Conservation (phyloP, 805 yeast genomes). For the Brettanomyces custersianus region DNA sequence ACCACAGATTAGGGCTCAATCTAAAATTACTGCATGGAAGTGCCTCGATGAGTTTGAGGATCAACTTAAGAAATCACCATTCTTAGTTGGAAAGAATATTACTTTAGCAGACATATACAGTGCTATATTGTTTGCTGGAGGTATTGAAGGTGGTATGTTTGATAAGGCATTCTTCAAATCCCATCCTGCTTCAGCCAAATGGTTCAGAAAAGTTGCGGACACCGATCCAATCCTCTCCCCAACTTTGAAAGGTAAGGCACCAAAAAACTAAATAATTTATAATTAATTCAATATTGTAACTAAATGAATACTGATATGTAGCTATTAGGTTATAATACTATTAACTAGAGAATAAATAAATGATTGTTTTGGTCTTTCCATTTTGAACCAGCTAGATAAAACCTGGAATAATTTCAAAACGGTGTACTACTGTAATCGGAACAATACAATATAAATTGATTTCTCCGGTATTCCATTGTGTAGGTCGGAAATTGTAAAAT, state of each 20-base stretch:
- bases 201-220: slow-evolving; percentile 33
- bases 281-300: too few relatives aligned
- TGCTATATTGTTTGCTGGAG: slow-evolving; percentile 27
- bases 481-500: too few relatives aligned
- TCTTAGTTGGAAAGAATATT: slow-evolving; percentile 25
- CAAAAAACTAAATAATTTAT: slow-evolving; percentile 7
- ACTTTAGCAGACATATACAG: slow-evolving; percentile 27
- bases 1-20: slow-evolving; percentile 13
- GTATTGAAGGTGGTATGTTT: slow-evolving; percentile 31
- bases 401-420: too few relatives aligned
- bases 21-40: slow-evolving; percentile 5
- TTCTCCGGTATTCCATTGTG: too few relatives aligned
- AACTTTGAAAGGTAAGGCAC: slow-evolving; percentile 11
- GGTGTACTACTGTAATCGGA: too few relatives aligned
- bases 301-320: too few relatives aligned
- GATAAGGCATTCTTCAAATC: slow-evolving; percentile 36
- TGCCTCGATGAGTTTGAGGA: slow-evolving; percentile 18
- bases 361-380: too few relatives aligned
- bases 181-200: slow-evolving; percentile 36
- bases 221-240: slow-evolving; percentile 10
- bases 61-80: slow-evolving; percentile 27
- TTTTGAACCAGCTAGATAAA: too few relatives aligned
- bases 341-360: too few relatives aligned
- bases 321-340: too few relatives aligned
- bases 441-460: too few relatives aligned